Evolutionary conservation across 305 asterid species (phyloP), one percentile per base, ranked within the genome.

Genomic region (Rubia balearica): DNA sequence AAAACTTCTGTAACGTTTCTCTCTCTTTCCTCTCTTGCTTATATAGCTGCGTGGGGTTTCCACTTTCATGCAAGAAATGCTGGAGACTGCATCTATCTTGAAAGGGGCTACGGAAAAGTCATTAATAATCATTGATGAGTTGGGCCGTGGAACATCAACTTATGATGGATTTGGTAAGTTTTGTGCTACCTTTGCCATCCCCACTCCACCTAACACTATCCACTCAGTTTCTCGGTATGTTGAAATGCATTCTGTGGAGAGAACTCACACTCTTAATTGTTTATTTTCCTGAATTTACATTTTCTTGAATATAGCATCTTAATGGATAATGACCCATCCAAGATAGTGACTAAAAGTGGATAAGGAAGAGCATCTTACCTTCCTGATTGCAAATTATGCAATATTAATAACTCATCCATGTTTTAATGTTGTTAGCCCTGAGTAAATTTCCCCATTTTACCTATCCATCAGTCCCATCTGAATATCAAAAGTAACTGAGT

Each of bases 21-120:
- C 30, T 71, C 72, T 67, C 43, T 71, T 71, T 65, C 43, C 67
- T 72, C 65, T 71, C 62, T 67, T 72, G 70, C 62, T 75, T 80
- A 13, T 73, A 77, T 77, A 94, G 98, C 81, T 86, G 69, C 97
- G 97, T 8, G 98, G 99, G 81, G 97, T 94, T 86, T 94, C 99
- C 67, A 94, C 99, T 9, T 94, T 94, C 86, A 94, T 94, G 99
- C 99, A 94, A 89, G 98, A 94, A 82, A 94, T 94, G 99, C 93
- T 94, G 16, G 99, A 94, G 87, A 94, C 99, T 62, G 99, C 99
- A 63, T 91, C 97, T 56, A 94, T 94, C 83, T 84, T 94, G 87
- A 94, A 88, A 82, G 98, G 99, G 80, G 98, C 98, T 77, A 89
- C 97, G 42, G 83, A 82, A 71, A 94, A 84, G 82, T 94, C 99